Evolutionary conservation across 2,329 filamentous ascomycete genomes (phyloP).

Genomic region (Pseudogymnoascus sp.): DNA sequence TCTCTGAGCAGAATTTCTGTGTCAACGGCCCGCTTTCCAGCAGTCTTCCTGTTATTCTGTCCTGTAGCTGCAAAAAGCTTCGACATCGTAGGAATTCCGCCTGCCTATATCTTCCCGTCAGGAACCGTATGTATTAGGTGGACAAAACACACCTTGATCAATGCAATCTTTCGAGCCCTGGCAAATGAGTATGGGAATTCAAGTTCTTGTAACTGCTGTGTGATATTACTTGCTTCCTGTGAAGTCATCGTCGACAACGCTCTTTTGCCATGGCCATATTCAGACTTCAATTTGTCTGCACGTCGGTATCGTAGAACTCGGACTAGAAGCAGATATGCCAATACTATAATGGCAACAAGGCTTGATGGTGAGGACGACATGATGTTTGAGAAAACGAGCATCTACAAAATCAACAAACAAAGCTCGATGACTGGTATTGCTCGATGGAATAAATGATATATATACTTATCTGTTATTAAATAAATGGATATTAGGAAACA

Average conservation of each 20-base stretch:
- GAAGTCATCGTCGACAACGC: conserved; percentile 26
- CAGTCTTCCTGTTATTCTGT: conserved; percentile 18
- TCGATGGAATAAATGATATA: neutral
- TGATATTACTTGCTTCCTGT: conserved; percentile 25
- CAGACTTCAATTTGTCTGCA: conserved; percentile 13
- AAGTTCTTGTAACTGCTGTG: conserved; percentile 24
- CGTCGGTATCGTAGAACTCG: conserved; percentile 16
- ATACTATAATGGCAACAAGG: neutral
- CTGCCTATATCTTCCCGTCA: conserved; percentile 11
- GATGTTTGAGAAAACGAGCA: neutral
- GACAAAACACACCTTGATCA: conserved; percentile 22
- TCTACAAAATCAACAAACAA: neutral
- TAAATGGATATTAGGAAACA: neutral
- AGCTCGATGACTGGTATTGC: neutral
- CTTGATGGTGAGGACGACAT: neutral
- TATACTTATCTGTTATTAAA: neutral
- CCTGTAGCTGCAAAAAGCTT: conserved; percentile 19
- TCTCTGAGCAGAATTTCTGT: conserved; percentile 23
- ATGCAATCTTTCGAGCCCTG: conserved; percentile 22
- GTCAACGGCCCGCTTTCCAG: conserved; percentile 19
- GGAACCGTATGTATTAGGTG: neutral
- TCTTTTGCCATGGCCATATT: conserved; percentile 13
- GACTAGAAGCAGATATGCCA: conserved; percentile 16
- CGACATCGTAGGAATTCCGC: conserved; percentile 20
- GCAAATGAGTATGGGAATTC: conserved; percentile 27